Evolutionary conservation across 257 asterid species (phyloP).

Genomic region (Solanum pennellii): DNA sequence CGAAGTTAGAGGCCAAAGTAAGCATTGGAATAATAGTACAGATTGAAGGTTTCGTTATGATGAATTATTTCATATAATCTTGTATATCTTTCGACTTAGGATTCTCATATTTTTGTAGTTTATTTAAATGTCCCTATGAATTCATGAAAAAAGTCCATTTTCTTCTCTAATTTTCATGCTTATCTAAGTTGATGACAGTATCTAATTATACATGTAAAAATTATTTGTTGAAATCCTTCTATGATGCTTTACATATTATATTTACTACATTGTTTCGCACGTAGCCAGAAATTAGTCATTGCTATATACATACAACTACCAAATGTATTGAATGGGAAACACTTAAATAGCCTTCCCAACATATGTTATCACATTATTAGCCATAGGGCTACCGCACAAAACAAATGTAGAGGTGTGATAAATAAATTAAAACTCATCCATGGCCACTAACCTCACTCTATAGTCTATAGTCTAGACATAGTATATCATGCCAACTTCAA

Average conservation of each 20-base stretch:
- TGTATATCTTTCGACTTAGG: neutral
- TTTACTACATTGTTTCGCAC: neutral
- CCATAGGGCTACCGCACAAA: neutral
- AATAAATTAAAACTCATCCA: neutral
- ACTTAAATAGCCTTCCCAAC: neutral
- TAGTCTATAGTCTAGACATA: constrained; percentile 31
- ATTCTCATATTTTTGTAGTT: neutral
- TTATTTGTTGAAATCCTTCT: neutral
- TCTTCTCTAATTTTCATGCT: neutral
- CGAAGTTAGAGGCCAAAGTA: neutral
- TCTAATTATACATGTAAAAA: neutral
- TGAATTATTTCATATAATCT: too few relatives aligned
- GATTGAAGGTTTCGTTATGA: too few relatives aligned
- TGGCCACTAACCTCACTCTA: neutral
- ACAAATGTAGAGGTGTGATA: neutral
- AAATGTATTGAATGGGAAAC: neutral
- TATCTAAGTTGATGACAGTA: neutral
- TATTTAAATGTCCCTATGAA: neutral
- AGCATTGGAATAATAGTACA: neutral
- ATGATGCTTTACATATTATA: neutral
- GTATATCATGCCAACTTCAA: constrained; percentile 93
- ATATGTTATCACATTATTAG: neutral
- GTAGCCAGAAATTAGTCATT: neutral
- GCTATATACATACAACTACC: neutral
- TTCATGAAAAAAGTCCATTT: neutral